Evolutionary conservation across 2,329 filamentous ascomycete genomes (phyloP), one percentile per base, ranked within the genome.

Genomic region (Didymella sp.): DNA sequence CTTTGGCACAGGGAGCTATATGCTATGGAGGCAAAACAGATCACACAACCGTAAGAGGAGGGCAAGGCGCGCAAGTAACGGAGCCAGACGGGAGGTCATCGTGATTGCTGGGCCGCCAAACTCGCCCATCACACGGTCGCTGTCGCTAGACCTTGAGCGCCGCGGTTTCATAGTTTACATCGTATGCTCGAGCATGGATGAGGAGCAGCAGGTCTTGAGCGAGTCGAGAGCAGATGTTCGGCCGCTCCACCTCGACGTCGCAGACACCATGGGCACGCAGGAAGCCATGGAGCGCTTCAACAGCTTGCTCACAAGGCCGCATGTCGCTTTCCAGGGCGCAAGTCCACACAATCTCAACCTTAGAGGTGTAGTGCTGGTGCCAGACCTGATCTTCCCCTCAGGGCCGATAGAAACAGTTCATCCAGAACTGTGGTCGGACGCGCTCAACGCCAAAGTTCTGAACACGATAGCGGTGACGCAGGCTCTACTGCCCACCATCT

Each of bases 91-190:
- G 62, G 95, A 99, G 76, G 94, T 98, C 51, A 82, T 89, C 33
- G 90, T 98, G 25, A 85, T 98, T 60, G 92, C 92, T 21, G 94
- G 94, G n/a, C 92, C 91, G 19, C 90, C 92, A 2, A 86, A 89
- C 46, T 87, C 96, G 68, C 90, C 93, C 15, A 82, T 97, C 70
- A 94, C 92, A 6, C 89, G 88, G 69, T 92, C 91, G 11, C 81
- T 98, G 51, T 87, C 92, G 2, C 78, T 93, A 44, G 95, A 99
- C 72, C 81, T 99, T 64, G 95, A 98, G 78, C 84, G 92, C 58
- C 87, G 92, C 62, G 95, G 95, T 4, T 98, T 96, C 75, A 90
- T 98, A 59, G 91, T 98, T 53, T 99, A 92, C 75, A 83, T 99
- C 58, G 90, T 96, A 0, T 94, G 92, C 69, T 89, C 87, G 62